phyloP scores from a whole-genome alignment of 2,329 filamentous ascomycete genomes.

The Alternaria conjuncta region DNA sequence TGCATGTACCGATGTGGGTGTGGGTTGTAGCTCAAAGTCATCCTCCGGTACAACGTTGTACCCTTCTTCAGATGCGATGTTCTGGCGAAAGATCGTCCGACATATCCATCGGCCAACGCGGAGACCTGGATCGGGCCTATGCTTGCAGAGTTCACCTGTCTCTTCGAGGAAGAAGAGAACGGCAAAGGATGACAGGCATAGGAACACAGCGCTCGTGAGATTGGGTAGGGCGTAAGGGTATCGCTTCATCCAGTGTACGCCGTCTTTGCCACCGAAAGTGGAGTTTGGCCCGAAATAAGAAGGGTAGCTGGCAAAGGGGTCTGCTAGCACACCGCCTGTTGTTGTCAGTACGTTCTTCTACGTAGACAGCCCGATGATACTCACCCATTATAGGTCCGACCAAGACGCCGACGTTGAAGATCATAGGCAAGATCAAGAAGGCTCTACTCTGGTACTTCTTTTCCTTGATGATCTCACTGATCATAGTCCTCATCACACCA shows the following conservation, averaged over 20 bases:
- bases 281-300: slow-evolving; percentile 69
- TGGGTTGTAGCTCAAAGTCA: slow-evolving; percentile 42
- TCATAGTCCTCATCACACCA: slow-evolving; percentile 77
- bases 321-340: slow-evolving; percentile 70
- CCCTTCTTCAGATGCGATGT: slow-evolving; percentile 22
- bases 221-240: slow-evolving; percentile 76
- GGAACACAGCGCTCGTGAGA: slow-evolving; percentile 67
- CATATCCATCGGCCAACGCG: slow-evolving; percentile 48
- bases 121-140: slow-evolving; percentile 51
- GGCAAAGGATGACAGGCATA: slow-evolving; percentile 61
- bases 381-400: slow-evolving; percentile 51
- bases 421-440: slow-evolving; percentile 69
- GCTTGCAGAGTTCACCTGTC: slow-evolving; percentile 51
- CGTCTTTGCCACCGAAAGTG: slow-evolving; percentile 61
- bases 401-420: slow-evolving; percentile 66
- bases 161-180: slow-evolving; percentile 73
- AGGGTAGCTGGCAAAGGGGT: slow-evolving; percentile 69
- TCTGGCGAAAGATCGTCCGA: slow-evolving; percentile 41
- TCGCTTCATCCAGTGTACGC: slow-evolving; percentile 67
- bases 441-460: slow-evolving; percentile 67
- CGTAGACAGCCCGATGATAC: neutral
- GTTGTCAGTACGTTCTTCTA: slow-evolving; percentile 31
- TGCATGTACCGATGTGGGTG: slow-evolving; percentile 29
- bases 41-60: slow-evolving; percentile 42
- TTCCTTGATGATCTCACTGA: slow-evolving; percentile 73